A percentile compares a stretch with the other conserved stretches of the same genome.
These are phyloP conservation scores for Colletotrichum cordylinicola DNA, from an alignment of 2,329 filamentous ascomycete species.

Conservation along the genomic window DNA sequence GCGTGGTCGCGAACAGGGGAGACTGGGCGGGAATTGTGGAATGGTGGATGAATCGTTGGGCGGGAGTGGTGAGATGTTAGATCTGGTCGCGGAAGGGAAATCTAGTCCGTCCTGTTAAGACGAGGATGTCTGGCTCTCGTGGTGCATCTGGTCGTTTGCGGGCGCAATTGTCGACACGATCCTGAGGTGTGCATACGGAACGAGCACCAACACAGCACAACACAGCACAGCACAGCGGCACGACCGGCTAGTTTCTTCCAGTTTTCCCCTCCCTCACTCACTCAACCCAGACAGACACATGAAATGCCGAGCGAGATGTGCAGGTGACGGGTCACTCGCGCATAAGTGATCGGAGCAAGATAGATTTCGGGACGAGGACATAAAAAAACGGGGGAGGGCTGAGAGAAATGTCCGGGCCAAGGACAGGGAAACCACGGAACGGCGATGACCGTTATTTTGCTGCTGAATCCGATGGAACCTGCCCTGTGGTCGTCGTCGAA, in stretches of 20 bases:
- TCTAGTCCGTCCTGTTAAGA: slow-evolving; percentile 13
- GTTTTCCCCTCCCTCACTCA: neutral
- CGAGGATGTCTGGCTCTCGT: neutral
- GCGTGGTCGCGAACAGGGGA: slow-evolving; percentile 20
- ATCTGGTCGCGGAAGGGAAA: slow-evolving; percentile 9
- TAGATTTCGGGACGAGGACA: neutral
- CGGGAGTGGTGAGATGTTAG: neutral
- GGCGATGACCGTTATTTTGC: neutral
- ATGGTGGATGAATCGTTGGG: neutral
- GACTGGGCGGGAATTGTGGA: neutral
- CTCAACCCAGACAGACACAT: neutral
- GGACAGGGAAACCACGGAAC: neutral
- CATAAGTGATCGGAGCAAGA: neutral
- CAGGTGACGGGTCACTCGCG: neutral
- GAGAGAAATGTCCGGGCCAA: neutral
- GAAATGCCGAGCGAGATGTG: neutral
- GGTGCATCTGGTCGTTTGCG: slow-evolving; percentile 4
- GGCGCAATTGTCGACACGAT: neutral
- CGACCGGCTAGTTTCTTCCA: neutral
- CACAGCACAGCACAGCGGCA: neutral
- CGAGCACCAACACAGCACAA: neutral
- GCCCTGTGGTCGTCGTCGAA: neutral
- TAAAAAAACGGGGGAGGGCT: neutral
- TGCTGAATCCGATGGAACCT: neutral
- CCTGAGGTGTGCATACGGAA: neutral